Evolutionary conservation across 2,329 filamentous ascomycete genomes (phyloP).

Genomic region (Paecilomyces sp.): DNA sequence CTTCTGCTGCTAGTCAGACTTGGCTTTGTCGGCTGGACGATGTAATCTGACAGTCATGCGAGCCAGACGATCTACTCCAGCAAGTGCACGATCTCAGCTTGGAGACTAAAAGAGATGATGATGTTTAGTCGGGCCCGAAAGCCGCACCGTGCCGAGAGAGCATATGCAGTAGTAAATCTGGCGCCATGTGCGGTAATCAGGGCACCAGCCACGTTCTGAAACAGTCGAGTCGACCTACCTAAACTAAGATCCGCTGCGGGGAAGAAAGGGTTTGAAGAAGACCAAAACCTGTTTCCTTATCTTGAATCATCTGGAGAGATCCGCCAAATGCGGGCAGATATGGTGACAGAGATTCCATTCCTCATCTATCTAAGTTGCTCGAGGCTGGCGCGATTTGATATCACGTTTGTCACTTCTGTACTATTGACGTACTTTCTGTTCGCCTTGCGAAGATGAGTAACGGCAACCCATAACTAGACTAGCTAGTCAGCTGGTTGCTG

Average conservation of each 20-base stretch:
- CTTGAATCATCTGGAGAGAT: not conserved
- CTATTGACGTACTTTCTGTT: not conserved
- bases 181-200: not conserved
- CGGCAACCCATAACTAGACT: too few relatives aligned
- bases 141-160: not conserved
- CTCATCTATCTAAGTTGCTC: not conserved
- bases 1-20: not conserved
- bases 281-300: not conserved
- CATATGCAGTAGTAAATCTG: not conserved
- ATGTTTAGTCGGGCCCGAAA: not conserved
- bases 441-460: not conserved
- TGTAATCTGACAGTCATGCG: not conserved
- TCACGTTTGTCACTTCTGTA: not conserved
- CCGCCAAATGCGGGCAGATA: not conserved
- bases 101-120: not conserved
- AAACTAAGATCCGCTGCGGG: not conserved
- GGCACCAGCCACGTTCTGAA: not conserved
- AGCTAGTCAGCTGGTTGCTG: not conserved
- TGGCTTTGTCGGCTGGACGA: not conserved
- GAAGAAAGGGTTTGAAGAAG: not conserved
- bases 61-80: not conserved
- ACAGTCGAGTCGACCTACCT: not conserved
- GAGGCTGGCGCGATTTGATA: not conserved
- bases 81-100: not conserved
- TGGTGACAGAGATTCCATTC: not conserved